A percentile compares a stretch with the other conserved stretches of the same genome.
phyloP scores from a whole-genome alignment of 805 yeast genomes.

The Candida sphagnicola region DNA sequence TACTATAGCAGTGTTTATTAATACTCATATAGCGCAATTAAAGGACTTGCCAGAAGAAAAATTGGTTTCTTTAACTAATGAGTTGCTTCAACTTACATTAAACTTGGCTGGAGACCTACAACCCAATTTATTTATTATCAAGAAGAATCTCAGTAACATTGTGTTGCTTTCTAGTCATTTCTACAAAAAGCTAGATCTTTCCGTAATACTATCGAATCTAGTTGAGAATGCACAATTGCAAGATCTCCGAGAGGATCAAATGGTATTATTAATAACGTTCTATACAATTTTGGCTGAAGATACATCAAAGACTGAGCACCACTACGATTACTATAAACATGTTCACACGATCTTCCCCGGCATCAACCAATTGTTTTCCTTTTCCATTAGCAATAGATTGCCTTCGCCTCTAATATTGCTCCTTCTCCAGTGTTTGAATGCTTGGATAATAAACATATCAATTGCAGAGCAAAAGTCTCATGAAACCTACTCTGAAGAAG shows the following conservation, averaged over 20 bases:
- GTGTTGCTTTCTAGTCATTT: conserved; percentile 44
- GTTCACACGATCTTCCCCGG: conserved; percentile 35
- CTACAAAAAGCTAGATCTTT: conserved; percentile 38
- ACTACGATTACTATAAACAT: conserved; percentile 29
- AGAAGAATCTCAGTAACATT: conserved; percentile 55
- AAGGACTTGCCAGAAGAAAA: conserved; percentile 7
- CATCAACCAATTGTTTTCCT: conserved; percentile 1
- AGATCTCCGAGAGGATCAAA: conserved; percentile 8
- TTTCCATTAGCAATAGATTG: not conserved
- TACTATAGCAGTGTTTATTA: conserved; percentile 65
- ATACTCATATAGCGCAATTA: conserved; percentile 15
- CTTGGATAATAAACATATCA: conserved; percentile 37
- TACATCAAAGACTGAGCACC: conserved; percentile 29
- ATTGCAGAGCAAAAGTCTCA: conserved; percentile 31
- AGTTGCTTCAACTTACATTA: conserved; percentile 5
- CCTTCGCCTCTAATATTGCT: conserved; percentile 1
- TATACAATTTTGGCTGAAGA: conserved; percentile 53
- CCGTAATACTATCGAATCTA: conserved; percentile 11
- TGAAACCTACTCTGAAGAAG: conserved; percentile 21
- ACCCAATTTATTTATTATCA: conserved; percentile 38
- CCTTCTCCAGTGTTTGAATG: conserved; percentile 22
- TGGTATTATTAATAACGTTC: conserved; percentile 24
- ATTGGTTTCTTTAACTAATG: conserved; percentile 10
- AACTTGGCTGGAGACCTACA: conserved; percentile 6
- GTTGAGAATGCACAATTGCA: not conserved